Evolutionary conservation across 1,284 basidiomycete genomes (phyloP).

Genomic region (Pseudozyma hubeiensis): DNA sequence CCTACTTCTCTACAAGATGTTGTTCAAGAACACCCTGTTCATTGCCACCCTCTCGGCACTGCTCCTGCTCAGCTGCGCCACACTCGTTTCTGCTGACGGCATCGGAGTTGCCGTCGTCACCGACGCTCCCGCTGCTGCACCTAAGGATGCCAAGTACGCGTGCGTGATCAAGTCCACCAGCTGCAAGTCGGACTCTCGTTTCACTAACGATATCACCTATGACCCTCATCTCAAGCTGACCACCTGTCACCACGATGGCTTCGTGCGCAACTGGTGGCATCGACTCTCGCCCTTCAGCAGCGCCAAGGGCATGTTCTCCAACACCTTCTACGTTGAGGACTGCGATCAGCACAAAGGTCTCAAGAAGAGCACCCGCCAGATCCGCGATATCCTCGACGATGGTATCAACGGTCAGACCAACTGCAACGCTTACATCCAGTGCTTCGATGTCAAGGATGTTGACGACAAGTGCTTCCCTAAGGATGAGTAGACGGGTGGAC

Average conservation of each 20-base stretch:
- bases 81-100: not conserved
- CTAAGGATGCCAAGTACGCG: not conserved
- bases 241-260: not conserved
- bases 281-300: not conserved
- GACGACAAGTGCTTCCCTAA: slow-evolving; percentile 19
- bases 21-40: not conserved
- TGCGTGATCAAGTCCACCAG: slow-evolving; percentile 7
- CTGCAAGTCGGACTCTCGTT: slow-evolving; percentile 1
- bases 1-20: too few relatives aligned
- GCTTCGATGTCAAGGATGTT: slow-evolving; percentile 6
- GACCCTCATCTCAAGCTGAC: not conserved
- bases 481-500: not conserved
- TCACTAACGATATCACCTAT: not conserved
- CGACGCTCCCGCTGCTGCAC: not conserved
- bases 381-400: slow-evolving; percentile 6
- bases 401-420: slow-evolving; percentile 3
- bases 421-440: slow-evolving; percentile 15
- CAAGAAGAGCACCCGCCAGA: not conserved
- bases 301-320: slow-evolving; percentile 4
- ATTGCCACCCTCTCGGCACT: not conserved
- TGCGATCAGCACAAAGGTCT: not conserved
- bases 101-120: not conserved
- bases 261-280: not conserved
- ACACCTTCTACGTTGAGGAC: slow-evolving; percentile 10
- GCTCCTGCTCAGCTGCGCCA: not conserved